Percentiles rank a stretch among this genome's conserved stretches.
Conservation (phyloP, 2,329 filamentous ascomycete genomes). For the Mycogone perniciosa region DNA sequence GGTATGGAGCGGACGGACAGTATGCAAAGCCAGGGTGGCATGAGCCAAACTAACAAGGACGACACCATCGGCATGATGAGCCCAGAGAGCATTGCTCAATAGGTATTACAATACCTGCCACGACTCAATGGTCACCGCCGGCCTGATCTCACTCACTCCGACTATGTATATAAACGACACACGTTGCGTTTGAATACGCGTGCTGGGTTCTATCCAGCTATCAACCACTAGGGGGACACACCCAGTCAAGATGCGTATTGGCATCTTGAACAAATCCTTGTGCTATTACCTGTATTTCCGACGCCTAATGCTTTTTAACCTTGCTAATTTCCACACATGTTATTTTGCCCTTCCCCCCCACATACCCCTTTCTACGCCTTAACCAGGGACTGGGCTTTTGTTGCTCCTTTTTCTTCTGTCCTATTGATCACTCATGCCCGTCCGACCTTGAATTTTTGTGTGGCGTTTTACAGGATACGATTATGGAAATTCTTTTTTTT, state of each 20-base stretch:
- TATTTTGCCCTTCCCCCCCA: not conserved
- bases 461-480: slow-evolving; percentile 8
- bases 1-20: slow-evolving; percentile 55
- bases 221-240: not conserved
- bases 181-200: not conserved
- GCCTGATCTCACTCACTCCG: not conserved
- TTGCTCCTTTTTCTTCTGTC: not conserved
- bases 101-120: slow-evolving; percentile 8
- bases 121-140: not conserved
- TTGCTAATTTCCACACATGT: not conserved
- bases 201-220: not conserved
- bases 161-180: slow-evolving; percentile 5
- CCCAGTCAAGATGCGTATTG: not conserved
- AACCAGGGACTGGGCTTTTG: not conserved
- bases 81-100: slow-evolving; percentile 64
- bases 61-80: slow-evolving; percentile 74
- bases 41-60: slow-evolving; percentile 62
- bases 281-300: slow-evolving; percentile 9
- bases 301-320: slow-evolving; percentile 4
- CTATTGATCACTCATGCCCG: not conserved
- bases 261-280: not conserved
- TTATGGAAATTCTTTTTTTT: not conserved
- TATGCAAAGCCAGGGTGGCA: slow-evolving; percentile 50
- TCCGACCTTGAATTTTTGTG: not conserved
- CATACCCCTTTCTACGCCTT: slow-evolving; percentile 8